Evolutionary conservation across 2,329 filamentous ascomycete genomes (phyloP).

Genomic region (Aspergillus viridinutans): DNA sequence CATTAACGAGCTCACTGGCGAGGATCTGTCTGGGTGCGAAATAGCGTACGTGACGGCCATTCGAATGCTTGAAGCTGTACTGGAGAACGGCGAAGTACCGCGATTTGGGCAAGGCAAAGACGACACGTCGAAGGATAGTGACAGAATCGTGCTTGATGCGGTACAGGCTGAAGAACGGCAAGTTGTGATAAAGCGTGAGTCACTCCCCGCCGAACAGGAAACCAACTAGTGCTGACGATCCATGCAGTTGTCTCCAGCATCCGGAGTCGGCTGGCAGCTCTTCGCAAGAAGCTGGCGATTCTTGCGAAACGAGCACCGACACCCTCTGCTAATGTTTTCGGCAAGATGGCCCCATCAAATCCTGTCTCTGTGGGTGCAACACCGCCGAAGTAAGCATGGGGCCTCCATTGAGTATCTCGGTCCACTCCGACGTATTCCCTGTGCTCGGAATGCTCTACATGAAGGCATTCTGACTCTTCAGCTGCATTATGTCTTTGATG

Average conservation of each 20-base stretch:
- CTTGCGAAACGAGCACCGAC: slow-evolving; percentile 45
- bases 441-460: background rate
- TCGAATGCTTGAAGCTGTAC: slow-evolving; percentile 87
- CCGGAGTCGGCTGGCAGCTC: slow-evolving; percentile 42
- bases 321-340: slow-evolving; percentile 26
- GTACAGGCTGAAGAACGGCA: slow-evolving; percentile 46
- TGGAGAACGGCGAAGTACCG: slow-evolving; percentile 71
- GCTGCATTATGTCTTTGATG: background rate
- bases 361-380: slow-evolving; percentile 28
- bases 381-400: slow-evolving; percentile 26
- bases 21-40: slow-evolving; percentile 82
- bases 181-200: slow-evolving; percentile 49
- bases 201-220: background rate
- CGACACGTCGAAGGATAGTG: slow-evolving; percentile 26
- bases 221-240: slow-evolving; percentile 18
- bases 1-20: slow-evolving; percentile 91
- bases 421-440: slow-evolving; percentile 1
- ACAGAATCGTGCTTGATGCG: slow-evolving; percentile 39
- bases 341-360: slow-evolving; percentile 28
- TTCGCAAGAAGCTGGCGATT: slow-evolving; percentile 48
- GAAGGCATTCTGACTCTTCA: background rate
- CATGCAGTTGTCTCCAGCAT: slow-evolving; percentile 46
- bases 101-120: slow-evolving; percentile 22
- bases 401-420: background rate
- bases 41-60: slow-evolving; percentile 91